Evolutionary conservation across 257 asterid genomes (phyloP), one percentile per base, ranked within the genome.

Genomic region (Solanum pimpinellifolium): DNA sequence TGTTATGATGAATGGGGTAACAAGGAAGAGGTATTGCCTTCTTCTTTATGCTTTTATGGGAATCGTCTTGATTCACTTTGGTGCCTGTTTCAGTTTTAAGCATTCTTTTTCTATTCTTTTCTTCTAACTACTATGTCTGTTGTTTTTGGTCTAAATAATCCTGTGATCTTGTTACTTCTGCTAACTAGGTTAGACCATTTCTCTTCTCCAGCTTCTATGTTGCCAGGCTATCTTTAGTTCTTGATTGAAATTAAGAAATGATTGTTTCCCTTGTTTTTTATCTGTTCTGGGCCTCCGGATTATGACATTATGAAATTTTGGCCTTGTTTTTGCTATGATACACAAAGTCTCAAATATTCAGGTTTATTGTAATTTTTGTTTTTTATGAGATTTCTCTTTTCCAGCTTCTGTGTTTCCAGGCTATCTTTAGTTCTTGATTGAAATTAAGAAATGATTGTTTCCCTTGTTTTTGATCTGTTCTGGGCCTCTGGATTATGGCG

Each of bases 1-100:
- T 44, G 88, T 89, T 97, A 96, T 89, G 91, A 93, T 89, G 99
- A 90, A 84, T 97, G 98, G 98, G 99, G 99, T 70, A 97, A 97
- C 91, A 93, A 83, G 92, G 99, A 97, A 92, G 99, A 94, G 98
- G 99, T 97, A 93, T 83, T 56, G 62, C 59, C 42, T 78, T 33
- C 72, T 52, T 70, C 46, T 41, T 52, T 23, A 59, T 72, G 59
- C 78, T 47, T 81, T 21, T 47, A 72, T n/a, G 78, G 20, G 23
- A 29, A 12, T 35, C 69, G 42, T 11, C 44, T 13, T 46, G 56
- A 47, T 42, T 81, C 20, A 5, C 68, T 81, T 33, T 9, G 18
- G 16, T 27, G 5, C 46, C 27, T 25, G 75, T 70, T 46, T 78
- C 76, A 62, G 16, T 85, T 85, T 14, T 41, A 18, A n/a, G 83